phyloP scores from a whole-genome alignment of 805 yeast species.

The Candida ponderosae region DNA sequence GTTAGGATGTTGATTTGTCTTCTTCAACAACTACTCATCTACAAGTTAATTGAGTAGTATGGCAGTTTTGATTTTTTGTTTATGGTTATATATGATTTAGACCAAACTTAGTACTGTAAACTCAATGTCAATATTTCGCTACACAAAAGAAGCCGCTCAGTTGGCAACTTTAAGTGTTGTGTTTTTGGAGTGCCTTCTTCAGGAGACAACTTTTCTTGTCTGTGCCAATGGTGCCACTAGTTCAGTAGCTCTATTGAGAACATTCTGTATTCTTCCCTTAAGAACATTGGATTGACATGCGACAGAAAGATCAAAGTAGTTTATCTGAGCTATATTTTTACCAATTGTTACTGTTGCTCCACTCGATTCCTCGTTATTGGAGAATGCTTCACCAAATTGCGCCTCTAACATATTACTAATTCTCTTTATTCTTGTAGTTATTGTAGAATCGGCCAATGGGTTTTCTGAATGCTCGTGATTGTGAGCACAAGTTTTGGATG shows the following conservation, averaged over 20 bases:
- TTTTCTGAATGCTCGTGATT: slow-evolving; percentile 9
- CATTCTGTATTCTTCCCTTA: slow-evolving; percentile 74
- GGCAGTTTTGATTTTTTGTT: too few relatives aligned
- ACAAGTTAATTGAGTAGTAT: too few relatives aligned
- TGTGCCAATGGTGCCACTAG: slow-evolving; percentile 79
- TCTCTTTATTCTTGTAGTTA: slow-evolving; percentile 37
- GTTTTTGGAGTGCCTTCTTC: too few relatives aligned
- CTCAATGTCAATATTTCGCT: too few relatives aligned
- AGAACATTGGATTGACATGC: slow-evolving; percentile 68
- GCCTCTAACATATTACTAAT: slow-evolving; percentile 60
- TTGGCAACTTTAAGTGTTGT: too few relatives aligned
- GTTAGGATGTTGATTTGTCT: too few relatives aligned
- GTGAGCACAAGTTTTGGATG: slow-evolving; percentile 39
- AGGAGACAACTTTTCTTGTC: slow-evolving; percentile 7
- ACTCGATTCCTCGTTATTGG: slow-evolving; percentile 27
- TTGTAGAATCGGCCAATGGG: slow-evolving; percentile 25
- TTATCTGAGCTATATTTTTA: slow-evolving; percentile 60
- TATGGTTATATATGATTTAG: too few relatives aligned
- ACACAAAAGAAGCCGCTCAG: too few relatives aligned
- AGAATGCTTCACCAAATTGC: slow-evolving; percentile 81
- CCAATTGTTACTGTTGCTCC: slow-evolving; percentile 69
- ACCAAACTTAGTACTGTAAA: too few relatives aligned
- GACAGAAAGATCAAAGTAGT: slow-evolving; percentile 58
- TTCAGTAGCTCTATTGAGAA: slow-evolving; percentile 67
- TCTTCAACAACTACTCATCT: too few relatives aligned